Base-by-base conservation (phyloP, 2,329 filamentous ascomycete species). In the Colletotrichum somersetense region DNA sequence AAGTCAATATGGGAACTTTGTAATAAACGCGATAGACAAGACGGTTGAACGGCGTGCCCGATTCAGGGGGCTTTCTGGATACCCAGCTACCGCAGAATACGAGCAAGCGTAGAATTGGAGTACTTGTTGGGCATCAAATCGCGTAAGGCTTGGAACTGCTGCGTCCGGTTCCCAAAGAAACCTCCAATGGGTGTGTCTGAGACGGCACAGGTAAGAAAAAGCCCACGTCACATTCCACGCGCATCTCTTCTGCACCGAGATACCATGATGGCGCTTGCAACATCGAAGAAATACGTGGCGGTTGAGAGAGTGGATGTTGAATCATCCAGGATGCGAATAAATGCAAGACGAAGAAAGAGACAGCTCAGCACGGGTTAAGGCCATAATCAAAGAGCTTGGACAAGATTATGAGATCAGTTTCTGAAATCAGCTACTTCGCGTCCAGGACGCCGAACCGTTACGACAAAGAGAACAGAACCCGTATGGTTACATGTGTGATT, bases 401-500 rank as follows among this genome's bases (percentile, higher is more conserved):
- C 23, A 40, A 30, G 7, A 52, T 63, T 20, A 42, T 53, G 48
- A 64, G 50, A 64, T 64, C 50, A 56, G 50, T 33, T 33, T 64
- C 26, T 64, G 50, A 64, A 72, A 70, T 69, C n/a, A 66, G 73
- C 67, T 66, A 71, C 56, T 72, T 68, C 65, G 66, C 70, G 70
- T 70, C 55, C 70, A 56, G 23, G 70, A 72, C 70, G 70, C 70
- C 55, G 61, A 40, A 56, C 66, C 66, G 66, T 69, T 72, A 56
- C 33, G 38, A 72, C 66, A 62, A 72, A 72, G 59, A 72, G 62
- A 67, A 70, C 61, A 72, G 58, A 62, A 65, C 44, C 33, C 61
- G 55, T 70, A 72, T 70, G 67, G 70, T 72, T 70, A 72, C 70
- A 72, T 59, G 66, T 61, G 63, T 70, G 66, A 50, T 61, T 70